Base-by-base conservation (phyloP, 2,329 filamentous ascomycete genomes). In the Fusarium sp. region DNA sequence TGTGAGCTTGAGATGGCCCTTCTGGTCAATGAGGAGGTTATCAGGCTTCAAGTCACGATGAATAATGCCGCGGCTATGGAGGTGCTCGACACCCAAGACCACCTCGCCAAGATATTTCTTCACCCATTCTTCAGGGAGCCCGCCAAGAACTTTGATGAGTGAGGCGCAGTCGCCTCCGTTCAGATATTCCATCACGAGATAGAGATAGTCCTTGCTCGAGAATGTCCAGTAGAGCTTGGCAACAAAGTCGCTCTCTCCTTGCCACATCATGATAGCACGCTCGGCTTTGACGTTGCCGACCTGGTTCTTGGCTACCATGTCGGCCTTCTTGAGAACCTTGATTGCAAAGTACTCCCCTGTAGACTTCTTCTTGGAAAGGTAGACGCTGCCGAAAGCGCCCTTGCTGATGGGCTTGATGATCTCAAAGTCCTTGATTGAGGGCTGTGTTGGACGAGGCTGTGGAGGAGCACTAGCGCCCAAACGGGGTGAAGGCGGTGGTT, bases 231-330 rank as follows among this genome's bases (percentile, higher is more conserved):
- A 99, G 14, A 99, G 89, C 85, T 99, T 99, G 29, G 96, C 96
- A 67, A 99, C 96, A 81, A 99, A 99, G 69, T 99, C 96, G 82
- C 97, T 99, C 83, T 98, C 95, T 24, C 96, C 96, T 84, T 99
- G 96, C 94, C 96, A 98, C 96, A 99, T 99, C 96, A 99, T 98
- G 80, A 99, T 99, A 24, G 97, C 97, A 75, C 96, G 91, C 84
- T 99, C 96, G 10, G 97, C 96, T 84, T 99, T 98, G 79, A 99
- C 96, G 80, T 99, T 99, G 76, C 96, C 98, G 77, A 99, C 95
- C 81, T 99, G 96, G 82, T 99, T 99, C 84, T 99, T 99, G 71
- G 96, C 96, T 72, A 99, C 94, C 96, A 99, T 99, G 86, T 99
- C 96, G n/a, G 96, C 95, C 84, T 99, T 99, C 81, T 98, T 98